Evolutionary conservation across 352 stramenopile species (phyloP).

Genomic region (Phytophthora palmivora): DNA sequence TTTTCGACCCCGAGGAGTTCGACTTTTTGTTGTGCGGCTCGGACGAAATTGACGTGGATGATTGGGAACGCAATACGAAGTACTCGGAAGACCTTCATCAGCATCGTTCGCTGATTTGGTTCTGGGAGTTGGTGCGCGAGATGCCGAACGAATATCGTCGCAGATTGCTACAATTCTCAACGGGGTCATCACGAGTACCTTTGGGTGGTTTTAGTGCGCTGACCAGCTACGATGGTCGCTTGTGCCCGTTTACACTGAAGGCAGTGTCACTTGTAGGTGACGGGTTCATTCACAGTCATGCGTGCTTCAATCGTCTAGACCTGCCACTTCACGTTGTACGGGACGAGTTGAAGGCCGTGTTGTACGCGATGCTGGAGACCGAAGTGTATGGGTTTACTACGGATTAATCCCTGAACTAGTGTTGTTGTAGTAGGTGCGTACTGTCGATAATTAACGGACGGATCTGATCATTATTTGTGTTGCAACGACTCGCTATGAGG

Average conservation of each 20-base stretch:
- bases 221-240: conserved; percentile 58
- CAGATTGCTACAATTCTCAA: conserved; percentile 62
- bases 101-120: conserved; percentile 38
- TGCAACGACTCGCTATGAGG: conserved; percentile 7
- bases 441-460: too few species aligned
- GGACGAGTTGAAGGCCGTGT: conserved; percentile 66
- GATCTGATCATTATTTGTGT: conserved; percentile 15
- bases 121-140: conserved; percentile 79
- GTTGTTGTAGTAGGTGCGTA: too few species aligned
- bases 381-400: conserved; percentile 74
- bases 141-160: conserved; percentile 55
- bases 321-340: conserved; percentile 92
- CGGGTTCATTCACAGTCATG: conserved; percentile 60
- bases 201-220: conserved; percentile 54
- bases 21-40: conserved; percentile 94
- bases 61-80: conserved; percentile 91
- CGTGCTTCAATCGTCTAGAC: conserved; percentile 91
- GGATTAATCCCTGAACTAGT: conserved; percentile 40
- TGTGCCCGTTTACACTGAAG: conserved; percentile 60
- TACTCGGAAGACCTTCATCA: conserved; percentile 39
- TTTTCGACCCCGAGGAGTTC: conserved; percentile 97
- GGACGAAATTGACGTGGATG: conserved; percentile 93
- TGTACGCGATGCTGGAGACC: conserved; percentile 55
- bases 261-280: conserved; percentile 38
- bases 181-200: conserved; percentile 61